Base-by-base conservation (phyloP, 495 filamentous ascomycete genomes). In the Penicillium cataractarum region DNA sequence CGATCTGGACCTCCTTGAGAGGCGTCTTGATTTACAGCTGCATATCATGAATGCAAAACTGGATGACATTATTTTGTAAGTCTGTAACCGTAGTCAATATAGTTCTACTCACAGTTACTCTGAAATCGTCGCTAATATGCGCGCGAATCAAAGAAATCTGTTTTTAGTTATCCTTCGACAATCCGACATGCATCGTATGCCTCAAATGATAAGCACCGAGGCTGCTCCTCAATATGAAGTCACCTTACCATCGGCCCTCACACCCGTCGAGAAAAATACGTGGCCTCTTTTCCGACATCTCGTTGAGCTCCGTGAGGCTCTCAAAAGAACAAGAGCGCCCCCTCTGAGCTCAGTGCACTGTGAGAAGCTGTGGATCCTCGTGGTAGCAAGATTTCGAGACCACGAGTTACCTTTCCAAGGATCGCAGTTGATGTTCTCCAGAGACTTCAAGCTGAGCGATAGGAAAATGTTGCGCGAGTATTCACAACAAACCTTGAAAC, bases 1-100 rank as follows among this genome's bases (percentile, higher is more conserved):
- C 17, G 54, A 56, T 21, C 13, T 56, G 37, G 54, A 56, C 15
- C 15, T 40, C 21, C 54, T 56, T 19, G 35, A 39, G 54, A 42
- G 31, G n/a, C 54, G 54, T 10, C 21, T 56, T 8, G 33, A 56
- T 12, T 29, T 56, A 13, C 54, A 56, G 35, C 37, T 56, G 21
- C 54, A 56, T 17, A 42, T 56, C 33, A 56, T 56, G 54, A 39
- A 56, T 56, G 54, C 54, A 26, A 56, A 56, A 19, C 21, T 56
- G 12, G 54, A 56, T 42, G 54, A 56, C 31, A 56, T 56, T 12
- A 40, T 56, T 6, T 12, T 42, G 54, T 56, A 6, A n/a, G 54
- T 26, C 6, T 15, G 15, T 13, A 19, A n/a, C 13, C 15, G 13
- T 3, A 31, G 13, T 32, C 29, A 7, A 52, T 7, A 0, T 17